Evolutionary conservation across 805 yeast genomes (phyloP).

Genomic region (Hanseniaspora vineae): DNA sequence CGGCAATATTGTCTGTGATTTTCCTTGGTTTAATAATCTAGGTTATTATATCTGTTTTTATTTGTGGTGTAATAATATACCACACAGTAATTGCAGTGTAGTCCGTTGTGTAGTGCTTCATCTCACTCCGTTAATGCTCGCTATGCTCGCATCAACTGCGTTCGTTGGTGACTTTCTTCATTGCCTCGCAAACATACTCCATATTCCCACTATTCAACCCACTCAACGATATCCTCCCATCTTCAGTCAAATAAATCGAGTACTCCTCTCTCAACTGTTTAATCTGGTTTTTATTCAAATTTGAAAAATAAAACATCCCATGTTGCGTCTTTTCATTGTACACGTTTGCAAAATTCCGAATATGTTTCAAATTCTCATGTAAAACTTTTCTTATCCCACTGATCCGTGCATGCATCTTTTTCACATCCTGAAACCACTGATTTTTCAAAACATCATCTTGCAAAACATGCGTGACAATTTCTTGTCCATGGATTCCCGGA

Average conservation of each 20-base stretch:
- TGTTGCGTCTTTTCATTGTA: constrained; percentile 58
- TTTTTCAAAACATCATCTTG: constrained; percentile 46
- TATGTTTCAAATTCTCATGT: constrained; percentile 60
- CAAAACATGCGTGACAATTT: constrained; percentile 68
- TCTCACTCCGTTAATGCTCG: too few relatives aligned
- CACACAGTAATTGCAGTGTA: too few relatives aligned
- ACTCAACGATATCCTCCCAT: constrained; percentile 89
- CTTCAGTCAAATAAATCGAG: constrained; percentile 66
- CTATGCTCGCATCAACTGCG: too few relatives aligned
- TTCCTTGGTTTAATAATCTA: too few relatives aligned
- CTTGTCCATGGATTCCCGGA: constrained; percentile 93
- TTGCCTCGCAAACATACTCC: constrained; percentile 62
- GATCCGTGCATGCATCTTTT: constrained; percentile 80
- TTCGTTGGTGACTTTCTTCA: constrained; percentile 62
- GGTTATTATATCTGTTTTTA: too few relatives aligned
- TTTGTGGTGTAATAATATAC: too few relatives aligned
- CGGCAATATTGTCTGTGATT: too few relatives aligned
- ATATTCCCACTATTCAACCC: constrained; percentile 78
- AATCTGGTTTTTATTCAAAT: constrained; percentile 65
- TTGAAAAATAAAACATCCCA: constrained; percentile 97
- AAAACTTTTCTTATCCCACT: constrained; percentile 61
- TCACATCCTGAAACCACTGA: constrained; percentile 78
- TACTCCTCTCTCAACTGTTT: constrained; percentile 60
- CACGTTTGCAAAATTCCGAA: constrained; percentile 72
- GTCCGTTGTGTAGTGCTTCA: too few relatives aligned